phyloP scores from a whole-genome alignment of 208 protist genomes.

The Porcisia deanei region DNA sequence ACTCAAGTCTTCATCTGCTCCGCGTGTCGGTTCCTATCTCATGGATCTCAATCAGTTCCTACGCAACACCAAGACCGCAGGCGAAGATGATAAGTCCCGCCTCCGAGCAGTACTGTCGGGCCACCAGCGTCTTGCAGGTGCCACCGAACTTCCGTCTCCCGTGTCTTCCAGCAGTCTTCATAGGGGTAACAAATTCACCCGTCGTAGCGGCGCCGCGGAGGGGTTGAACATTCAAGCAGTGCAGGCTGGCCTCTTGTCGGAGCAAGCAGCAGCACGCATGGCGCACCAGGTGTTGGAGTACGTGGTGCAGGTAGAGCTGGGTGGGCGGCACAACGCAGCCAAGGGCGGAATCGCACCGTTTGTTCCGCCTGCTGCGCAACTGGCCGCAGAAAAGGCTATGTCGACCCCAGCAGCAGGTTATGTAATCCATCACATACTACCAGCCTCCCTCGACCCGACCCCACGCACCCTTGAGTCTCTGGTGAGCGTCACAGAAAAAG shows the following conservation, averaged over 20 bases:
- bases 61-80: constrained; percentile 50
- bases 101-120: constrained; percentile 27
- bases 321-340: constrained; percentile 60
- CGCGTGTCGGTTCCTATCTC: not conserved
- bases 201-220: constrained; percentile 23
- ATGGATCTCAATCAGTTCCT: constrained; percentile 67
- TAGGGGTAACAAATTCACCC: not conserved
- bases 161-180: not conserved
- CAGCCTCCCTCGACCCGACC: constrained; percentile 4
- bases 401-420: constrained; percentile 34
- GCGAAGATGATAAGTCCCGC: constrained; percentile 14
- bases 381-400: constrained; percentile 43
- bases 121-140: constrained; percentile 22
- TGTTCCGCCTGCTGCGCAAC: constrained; percentile 21
- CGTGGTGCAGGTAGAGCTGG: constrained; percentile 53
- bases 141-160: not conserved
- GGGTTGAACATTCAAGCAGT: constrained; percentile 33
- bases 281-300: constrained; percentile 64
- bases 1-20: not conserved
- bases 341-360: constrained; percentile 30
- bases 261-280: constrained; percentile 35
- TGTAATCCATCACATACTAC: constrained; percentile 46
- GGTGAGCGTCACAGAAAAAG: constrained; percentile 30
- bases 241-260: constrained; percentile 29
- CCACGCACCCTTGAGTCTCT: constrained; percentile 16